Evolutionary conservation across 768 basidiomycete genomes (phyloP).

Genomic region (Russula virescens): DNA sequence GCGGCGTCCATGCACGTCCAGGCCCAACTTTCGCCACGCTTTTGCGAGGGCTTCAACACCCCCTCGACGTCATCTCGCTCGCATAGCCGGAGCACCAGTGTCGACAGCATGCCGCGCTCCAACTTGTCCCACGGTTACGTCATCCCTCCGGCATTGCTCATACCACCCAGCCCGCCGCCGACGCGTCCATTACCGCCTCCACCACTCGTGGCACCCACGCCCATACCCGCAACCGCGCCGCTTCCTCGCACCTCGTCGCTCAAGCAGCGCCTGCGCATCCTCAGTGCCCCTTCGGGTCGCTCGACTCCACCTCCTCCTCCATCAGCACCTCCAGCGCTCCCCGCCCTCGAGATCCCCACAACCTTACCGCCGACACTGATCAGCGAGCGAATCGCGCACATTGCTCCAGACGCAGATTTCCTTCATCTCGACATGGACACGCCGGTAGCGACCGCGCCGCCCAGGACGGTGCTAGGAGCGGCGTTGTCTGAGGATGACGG

Average conservation of each 20-base stretch:
- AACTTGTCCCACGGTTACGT: constrained; percentile 40
- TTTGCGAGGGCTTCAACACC: constrained; percentile 31
- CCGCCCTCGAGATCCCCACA: constrained; percentile 27
- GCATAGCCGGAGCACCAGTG: constrained; percentile 29
- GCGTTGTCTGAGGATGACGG: not conserved
- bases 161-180: constrained; percentile 41
- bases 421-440: constrained; percentile 36
- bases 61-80: constrained; percentile 34
- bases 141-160: constrained; percentile 38
- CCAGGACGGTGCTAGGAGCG: too few species aligned
- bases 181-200: constrained; percentile 38
- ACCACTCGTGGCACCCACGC: constrained; percentile 23
- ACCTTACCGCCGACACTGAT: constrained; percentile 45
- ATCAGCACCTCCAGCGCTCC: constrained; percentile 22
- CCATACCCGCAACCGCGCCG: constrained; percentile 9
- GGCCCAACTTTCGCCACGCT: constrained; percentile 36
- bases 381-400: constrained; percentile 53
- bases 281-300: constrained; percentile 41
- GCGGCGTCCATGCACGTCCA: constrained; percentile 55
- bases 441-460: constrained; percentile 6
- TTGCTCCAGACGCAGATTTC: constrained; percentile 55
- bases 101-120: constrained; percentile 24
- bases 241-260: constrained; percentile 29
- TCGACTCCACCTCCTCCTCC: constrained; percentile 30
- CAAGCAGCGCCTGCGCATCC: constrained; percentile 60